phyloP scores from a whole-genome alignment of 768 basidiomycete genomes.

The Trametes sanguinea region DNA sequence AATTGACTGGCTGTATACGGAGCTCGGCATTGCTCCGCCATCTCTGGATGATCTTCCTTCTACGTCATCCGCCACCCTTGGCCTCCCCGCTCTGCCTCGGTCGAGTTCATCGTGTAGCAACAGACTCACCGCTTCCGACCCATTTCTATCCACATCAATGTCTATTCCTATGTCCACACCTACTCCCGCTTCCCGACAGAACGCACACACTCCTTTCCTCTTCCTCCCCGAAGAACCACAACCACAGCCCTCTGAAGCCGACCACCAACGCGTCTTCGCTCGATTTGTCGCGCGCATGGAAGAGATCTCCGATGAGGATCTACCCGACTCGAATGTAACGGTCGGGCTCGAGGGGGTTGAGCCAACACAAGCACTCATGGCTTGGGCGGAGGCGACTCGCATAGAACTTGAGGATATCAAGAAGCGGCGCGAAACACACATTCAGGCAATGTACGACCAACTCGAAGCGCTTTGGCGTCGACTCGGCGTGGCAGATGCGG shows the following conservation, averaged over 20 bases:
- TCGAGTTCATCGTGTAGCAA: conserved; percentile 36
- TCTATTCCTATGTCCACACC: conserved; percentile 35
- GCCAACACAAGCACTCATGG: conserved; percentile 72
- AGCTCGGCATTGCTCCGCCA: conserved; percentile 75
- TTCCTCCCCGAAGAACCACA: conserved; percentile 20
- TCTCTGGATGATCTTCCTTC: conserved; percentile 47
- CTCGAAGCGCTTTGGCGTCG: conserved; percentile 89
- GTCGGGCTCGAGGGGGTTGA: conserved; percentile 74
- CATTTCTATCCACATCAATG: conserved; percentile 38
- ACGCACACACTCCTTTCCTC: conserved; percentile 42
- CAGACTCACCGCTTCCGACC: conserved; percentile 30
- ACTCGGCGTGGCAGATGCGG: conserved; percentile 74
- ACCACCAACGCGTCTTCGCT: conserved; percentile 61
- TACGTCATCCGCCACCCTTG: conserved; percentile 37
- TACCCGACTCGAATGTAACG: conserved; percentile 39
- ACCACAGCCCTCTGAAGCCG: conserved; percentile 35
- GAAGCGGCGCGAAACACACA: conserved; percentile 72
- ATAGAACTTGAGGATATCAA: conserved; percentile 71
- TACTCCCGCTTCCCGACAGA: conserved; percentile 36
- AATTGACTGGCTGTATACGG: conserved; percentile 80
- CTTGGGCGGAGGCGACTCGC: conserved; percentile 64
- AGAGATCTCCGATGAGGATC: conserved; percentile 52
- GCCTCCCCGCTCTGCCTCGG: conserved; percentile 32
- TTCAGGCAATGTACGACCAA: conserved; percentile 93
- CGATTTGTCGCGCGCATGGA: conserved; percentile 65